phyloP scores from a whole-genome alignment of 805 yeast species.

The Candida sakaeoensis region DNA sequence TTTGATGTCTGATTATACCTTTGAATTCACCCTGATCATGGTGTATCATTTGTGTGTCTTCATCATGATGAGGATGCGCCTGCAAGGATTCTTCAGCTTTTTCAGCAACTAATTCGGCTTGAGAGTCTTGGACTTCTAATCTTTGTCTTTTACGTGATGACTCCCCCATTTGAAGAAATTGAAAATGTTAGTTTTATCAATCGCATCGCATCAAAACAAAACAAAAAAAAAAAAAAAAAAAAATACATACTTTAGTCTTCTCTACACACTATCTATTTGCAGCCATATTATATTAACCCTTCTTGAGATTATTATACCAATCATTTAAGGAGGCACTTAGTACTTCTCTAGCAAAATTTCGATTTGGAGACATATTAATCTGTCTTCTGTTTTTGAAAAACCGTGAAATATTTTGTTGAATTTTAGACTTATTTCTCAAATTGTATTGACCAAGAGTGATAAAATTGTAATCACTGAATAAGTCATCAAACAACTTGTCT shows the following conservation, averaged over 20 bases:
- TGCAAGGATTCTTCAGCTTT: conserved; percentile 54
- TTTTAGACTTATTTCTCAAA: conserved; percentile 2
- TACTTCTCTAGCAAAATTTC: conserved; percentile 1
- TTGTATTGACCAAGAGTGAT: conserved; percentile 1
- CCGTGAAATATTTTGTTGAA: background rate
- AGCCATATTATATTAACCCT: background rate
- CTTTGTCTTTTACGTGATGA: conserved; percentile 50
- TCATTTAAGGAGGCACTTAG: conserved; percentile 4
- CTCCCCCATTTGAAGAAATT: conserved; percentile 15
- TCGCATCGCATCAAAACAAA: conserved; percentile 3
- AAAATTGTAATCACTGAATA: conserved; percentile 4
- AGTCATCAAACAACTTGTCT: background rate
- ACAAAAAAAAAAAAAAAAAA: too few relatives aligned
- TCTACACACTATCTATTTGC: background rate
- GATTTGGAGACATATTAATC: background rate
- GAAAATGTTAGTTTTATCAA: background rate
- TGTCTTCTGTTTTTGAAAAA: background rate
- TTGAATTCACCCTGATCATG: conserved; percentile 68
- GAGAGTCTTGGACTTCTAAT: conserved; percentile 38
- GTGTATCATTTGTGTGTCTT: conserved; percentile 36
- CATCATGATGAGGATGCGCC: conserved; percentile 44
- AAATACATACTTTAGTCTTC: background rate
- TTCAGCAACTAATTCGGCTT: conserved; percentile 66
- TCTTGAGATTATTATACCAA: conserved; percentile 4
- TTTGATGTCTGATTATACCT: conserved; percentile 52